phyloP scores from a whole-genome alignment of 176 grass and related monocot genomes.

The Triticum aestivum region IWGSC_CS_RefSeq_v2.1 NC_057802.1:524828386-524828885 shows the following conservation, averaged over 20 bases:
- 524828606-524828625: background rate
- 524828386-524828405: slow-evolving; percentile 24
- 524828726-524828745: background rate
- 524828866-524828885: slow-evolving; percentile 14
- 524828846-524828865: slow-evolving; percentile 28
- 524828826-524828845: slow-evolving; percentile 51
- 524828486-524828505: too few relatives aligned
- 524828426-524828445: slow-evolving; percentile 24
- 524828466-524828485: too few relatives aligned
- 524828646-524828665: background rate
- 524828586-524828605: background rate
- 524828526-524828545: background rate
- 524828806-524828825: slow-evolving; percentile 43
- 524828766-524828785: slow-evolving; percentile 41
- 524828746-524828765: slow-evolving; percentile 52
- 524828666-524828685: slow-evolving; percentile 45
- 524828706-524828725: too few relatives aligned
- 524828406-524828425: slow-evolving; percentile 47
- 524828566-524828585: background rate
- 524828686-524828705: slow-evolving; percentile 22
- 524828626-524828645: slow-evolving; percentile 38
- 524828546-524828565: too few relatives aligned
- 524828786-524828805: background rate
- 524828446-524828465: background rate
- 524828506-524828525: background rate